phyloP scores from a whole-genome alignment of 2,329 filamentous ascomycete species.

The Epichloe festucae region DNA sequence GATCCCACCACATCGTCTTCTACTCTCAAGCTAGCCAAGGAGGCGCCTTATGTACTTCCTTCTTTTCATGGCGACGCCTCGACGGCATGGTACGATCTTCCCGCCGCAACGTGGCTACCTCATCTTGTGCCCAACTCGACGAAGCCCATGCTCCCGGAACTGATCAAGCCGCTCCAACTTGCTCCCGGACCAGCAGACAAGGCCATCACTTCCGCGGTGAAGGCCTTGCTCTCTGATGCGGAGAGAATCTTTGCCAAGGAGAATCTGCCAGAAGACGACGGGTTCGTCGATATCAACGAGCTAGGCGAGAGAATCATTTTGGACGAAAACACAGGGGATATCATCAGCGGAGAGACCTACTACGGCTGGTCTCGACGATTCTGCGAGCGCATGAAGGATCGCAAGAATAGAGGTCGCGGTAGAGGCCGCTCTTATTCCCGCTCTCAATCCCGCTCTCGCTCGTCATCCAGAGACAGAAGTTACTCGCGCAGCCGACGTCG shows the following conservation, averaged over 20 bases:
- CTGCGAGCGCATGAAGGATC: constrained; percentile 66
- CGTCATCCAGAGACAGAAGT: constrained; percentile 12
- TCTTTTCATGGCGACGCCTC: constrained; percentile 62
- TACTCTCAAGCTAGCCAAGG: constrained; percentile 34
- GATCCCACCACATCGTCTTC: constrained; percentile 9
- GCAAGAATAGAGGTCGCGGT: constrained; percentile 19
- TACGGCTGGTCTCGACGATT: constrained; percentile 79
- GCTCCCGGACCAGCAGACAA: constrained; percentile 54
- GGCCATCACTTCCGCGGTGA: constrained; percentile 53
- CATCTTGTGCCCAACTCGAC: constrained; percentile 66
- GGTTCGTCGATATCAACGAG: constrained; percentile 55
- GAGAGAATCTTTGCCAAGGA: constrained; percentile 52
- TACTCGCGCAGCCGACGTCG: constrained; percentile 17
- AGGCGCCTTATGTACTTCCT: constrained; percentile 58
- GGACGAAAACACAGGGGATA: constrained; percentile 53
- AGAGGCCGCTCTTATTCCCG: constrained; percentile 22
- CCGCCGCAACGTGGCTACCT: constrained; percentile 68
- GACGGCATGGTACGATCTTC: constrained; percentile 68
- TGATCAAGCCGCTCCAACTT: constrained; percentile 61
- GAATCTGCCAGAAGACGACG: constrained; percentile 32
- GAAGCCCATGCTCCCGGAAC: constrained; percentile 56
- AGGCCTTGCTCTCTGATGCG: constrained; percentile 55
- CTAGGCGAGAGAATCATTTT: constrained; percentile 56
- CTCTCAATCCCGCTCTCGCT: constrained; percentile 17
- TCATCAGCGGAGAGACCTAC: constrained; percentile 58